phyloP scores from a whole-genome alignment of 2,329 filamentous ascomycete genomes.

The Ustulina deusta region DNA sequence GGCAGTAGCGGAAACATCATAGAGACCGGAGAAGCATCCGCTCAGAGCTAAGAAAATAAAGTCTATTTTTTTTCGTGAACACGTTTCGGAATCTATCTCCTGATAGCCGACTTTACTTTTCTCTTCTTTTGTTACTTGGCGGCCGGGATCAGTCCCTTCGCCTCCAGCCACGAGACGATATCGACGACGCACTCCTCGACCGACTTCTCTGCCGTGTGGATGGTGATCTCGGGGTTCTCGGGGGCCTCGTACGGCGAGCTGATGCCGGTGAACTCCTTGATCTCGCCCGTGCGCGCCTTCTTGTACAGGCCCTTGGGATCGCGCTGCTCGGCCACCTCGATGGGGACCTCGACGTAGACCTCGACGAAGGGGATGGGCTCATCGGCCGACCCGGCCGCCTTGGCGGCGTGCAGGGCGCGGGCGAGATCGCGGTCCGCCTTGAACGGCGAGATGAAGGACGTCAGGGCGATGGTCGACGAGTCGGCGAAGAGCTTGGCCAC shows the following conservation, averaged over 20 bases:
- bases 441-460: conserved; percentile 97
- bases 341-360: conserved; percentile 90
- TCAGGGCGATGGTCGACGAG: conserved; percentile 85
- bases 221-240: conserved; percentile 84
- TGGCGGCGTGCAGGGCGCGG: conserved; percentile 79
- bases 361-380: conserved; percentile 87
- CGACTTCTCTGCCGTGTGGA: conserved; percentile 82
- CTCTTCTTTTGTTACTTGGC: conserved; percentile 16
- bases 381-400: conserved; percentile 64
- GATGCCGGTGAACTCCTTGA: conserved; percentile 97
- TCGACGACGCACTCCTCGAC: conserved; percentile 90
- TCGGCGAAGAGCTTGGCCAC: conserved; percentile 98
- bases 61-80: conserved; percentile 25
- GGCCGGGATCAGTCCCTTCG: conserved; percentile 69
- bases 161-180: conserved; percentile 83
- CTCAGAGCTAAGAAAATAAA: conserved; percentile 19
- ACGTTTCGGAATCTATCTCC: conserved; percentile 17
- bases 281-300: conserved; percentile 92
- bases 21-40: conserved; percentile 16
- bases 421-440: conserved; percentile 85
- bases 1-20: conserved; percentile 22
- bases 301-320: conserved; percentile 99
- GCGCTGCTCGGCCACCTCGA: conserved; percentile 92
- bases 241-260: conserved; percentile 96
- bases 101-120: conserved; percentile 1